Conservation (phyloP, 202 grass and related monocot genomes). For the Panicum virgatum region DNA sequence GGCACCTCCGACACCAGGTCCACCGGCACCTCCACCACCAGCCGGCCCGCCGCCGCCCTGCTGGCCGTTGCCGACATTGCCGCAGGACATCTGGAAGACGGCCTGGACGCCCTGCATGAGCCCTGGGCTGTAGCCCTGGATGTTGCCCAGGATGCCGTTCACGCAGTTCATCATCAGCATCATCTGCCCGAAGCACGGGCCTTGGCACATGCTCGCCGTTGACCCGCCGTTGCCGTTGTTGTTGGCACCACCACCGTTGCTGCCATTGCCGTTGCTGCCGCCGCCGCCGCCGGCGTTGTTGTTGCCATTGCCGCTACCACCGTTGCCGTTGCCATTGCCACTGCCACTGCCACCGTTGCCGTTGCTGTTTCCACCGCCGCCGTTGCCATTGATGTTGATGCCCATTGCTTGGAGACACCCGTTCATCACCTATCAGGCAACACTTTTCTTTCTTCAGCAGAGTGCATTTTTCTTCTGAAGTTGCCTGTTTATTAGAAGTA, state of each 20-base stretch:
- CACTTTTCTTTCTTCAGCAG: neutral
- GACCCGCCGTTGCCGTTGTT: neutral
- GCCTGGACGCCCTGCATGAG: constrained; percentile 89
- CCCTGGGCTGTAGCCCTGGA: constrained; percentile 70
- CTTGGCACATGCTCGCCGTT: constrained; percentile 55
- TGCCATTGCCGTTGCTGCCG: too few relatives aligned
- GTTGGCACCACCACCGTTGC: too few relatives aligned
- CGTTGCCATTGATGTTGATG: constrained; percentile 41
- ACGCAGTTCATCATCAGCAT: constrained; percentile 71
- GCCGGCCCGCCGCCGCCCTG: neutral
- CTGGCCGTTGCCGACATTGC: constrained; percentile 31
- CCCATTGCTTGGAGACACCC: constrained; percentile 71
- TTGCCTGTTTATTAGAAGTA: neutral
- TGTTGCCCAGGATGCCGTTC: constrained; percentile 64
- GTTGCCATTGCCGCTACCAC: too few relatives aligned
- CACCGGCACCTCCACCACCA: neutral
- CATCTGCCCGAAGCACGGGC: constrained; percentile 73
- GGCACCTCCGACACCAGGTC: accelerated
- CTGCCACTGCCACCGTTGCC: neutral
- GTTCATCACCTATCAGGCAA: constrained; percentile 65
- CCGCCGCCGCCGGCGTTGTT: too few relatives aligned
- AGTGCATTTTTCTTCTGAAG: neutral
- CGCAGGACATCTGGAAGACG: constrained; percentile 77
- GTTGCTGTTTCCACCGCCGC: neutral
- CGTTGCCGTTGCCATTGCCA: neutral